phyloP scores from a whole-genome alignment of 73 alveolate species.

The Symbiodinium natans region DNA sequence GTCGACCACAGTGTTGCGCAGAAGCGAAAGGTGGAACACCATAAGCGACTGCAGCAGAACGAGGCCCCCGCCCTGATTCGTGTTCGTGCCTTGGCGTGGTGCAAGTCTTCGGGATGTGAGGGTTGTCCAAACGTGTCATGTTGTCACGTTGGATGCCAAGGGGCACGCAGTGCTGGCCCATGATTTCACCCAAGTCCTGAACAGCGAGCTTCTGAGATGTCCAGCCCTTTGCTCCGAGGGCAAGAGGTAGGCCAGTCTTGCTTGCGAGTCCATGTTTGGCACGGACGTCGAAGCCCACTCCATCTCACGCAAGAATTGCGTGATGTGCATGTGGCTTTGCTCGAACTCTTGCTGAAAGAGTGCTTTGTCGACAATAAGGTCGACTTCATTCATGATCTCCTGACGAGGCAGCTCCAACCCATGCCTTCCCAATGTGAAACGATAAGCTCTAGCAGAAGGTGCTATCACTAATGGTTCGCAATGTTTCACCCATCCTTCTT shows the following conservation, averaged over 20 bases:
- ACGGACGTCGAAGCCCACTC: neutral
- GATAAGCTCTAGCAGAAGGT: too few relatives aligned
- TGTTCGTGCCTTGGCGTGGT: too few relatives aligned
- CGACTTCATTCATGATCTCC: neutral
- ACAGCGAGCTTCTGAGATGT: neutral
- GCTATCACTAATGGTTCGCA: too few relatives aligned
- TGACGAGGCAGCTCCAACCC: neutral
- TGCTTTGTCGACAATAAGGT: neutral
- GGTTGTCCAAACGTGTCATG: too few relatives aligned
- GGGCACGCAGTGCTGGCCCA: neutral
- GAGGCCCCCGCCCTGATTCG: neutral
- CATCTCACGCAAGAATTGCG: neutral
- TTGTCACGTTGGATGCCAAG: too few relatives aligned
- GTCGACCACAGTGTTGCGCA: neutral
- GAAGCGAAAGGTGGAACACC: neutral
- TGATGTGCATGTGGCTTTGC: neutral
- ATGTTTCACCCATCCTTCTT: too few relatives aligned
- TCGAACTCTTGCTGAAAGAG: neutral
- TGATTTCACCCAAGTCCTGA: neutral
- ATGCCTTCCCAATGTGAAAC: too few relatives aligned
- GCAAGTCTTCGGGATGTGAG: too few relatives aligned
- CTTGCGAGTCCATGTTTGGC: neutral
- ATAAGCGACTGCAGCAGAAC: neutral
- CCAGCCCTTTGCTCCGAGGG: neutral
- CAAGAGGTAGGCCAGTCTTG: neutral